phyloP scores from a whole-genome alignment of 2,329 filamentous ascomycete species.

The Lasiodiplodia gonubiensis region DNA sequence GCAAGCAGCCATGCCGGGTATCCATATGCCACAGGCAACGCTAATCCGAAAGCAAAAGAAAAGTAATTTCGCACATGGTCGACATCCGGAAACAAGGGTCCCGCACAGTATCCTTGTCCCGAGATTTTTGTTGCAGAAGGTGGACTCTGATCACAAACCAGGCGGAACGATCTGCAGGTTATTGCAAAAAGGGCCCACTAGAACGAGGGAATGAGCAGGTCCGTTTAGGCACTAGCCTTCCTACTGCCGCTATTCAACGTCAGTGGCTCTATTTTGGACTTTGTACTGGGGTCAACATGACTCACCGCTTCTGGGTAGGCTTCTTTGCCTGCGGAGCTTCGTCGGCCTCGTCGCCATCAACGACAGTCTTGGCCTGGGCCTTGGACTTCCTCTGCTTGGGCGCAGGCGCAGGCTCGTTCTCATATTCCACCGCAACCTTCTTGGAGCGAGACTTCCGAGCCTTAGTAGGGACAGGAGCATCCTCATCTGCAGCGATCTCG shows the following conservation, averaged over 20 bases:
- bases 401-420: neutral
- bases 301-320: constrained; percentile 24
- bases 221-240: constrained; percentile 20
- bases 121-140: neutral
- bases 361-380: neutral
- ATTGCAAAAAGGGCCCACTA: neutral
- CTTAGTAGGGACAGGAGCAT: constrained; percentile 38
- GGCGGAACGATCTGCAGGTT: neutral
- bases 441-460: constrained; percentile 45
- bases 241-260: neutral
- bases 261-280: neutral
- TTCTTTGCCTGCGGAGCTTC: constrained; percentile 19
- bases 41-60: neutral
- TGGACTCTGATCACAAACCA: neutral
- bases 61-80: constrained; percentile 7
- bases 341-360: constrained; percentile 8
- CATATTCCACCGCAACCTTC: constrained; percentile 37
- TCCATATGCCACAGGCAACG: neutral
- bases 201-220: neutral
- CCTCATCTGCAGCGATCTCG: constrained; percentile 30
- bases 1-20: constrained; percentile 18
- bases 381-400: constrained; percentile 21
- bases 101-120: neutral
- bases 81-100: neutral
- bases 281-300: neutral